Conservation (phyloP, 805 yeast genomes). For the Dipodascus albidus region DNA sequence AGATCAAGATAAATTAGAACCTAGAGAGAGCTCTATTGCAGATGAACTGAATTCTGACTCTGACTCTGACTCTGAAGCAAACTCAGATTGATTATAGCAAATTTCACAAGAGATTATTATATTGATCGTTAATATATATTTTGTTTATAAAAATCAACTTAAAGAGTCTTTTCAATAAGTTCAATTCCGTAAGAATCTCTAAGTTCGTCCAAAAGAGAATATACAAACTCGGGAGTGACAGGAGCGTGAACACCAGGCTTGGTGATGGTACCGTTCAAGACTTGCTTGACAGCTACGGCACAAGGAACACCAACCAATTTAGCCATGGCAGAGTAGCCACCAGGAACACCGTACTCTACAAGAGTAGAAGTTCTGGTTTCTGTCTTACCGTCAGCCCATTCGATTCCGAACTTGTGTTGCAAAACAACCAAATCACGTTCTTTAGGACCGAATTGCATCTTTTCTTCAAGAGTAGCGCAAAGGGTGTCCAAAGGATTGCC, state of each 20-base stretch:
- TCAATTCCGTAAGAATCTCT: constrained; percentile 82
- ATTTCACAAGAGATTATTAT: no score
- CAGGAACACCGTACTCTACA: constrained; percentile 80
- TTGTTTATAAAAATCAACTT: neutral
- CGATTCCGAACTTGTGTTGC: constrained; percentile 97
- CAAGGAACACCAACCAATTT: constrained; percentile 97
- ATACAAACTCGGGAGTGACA: constrained; percentile 78
- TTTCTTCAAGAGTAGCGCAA: constrained; percentile 90
- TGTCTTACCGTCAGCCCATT: constrained; percentile 84
- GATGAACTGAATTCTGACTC: constrained; percentile 29
- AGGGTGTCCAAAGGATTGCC: constrained; percentile 92
- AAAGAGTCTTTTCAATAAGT: constrained; percentile 75
- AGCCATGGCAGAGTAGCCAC: constrained; percentile 97
- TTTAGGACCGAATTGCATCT: constrained; percentile 91
- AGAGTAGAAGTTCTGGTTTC: constrained; percentile 94
- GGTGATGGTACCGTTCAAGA: constrained; percentile 67
- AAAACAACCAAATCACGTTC: constrained; percentile 92
- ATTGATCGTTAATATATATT: no score
- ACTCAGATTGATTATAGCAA: no score
- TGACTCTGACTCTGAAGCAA: constrained; percentile 18
- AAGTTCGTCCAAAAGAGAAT: constrained; percentile 82
- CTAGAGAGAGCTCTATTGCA: constrained; percentile 24
- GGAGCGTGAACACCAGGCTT: constrained; percentile 89
- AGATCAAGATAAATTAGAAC: constrained; percentile 25
- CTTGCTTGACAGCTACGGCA: constrained; percentile 85